Percentiles rank a stretch among this genome's conserved stretches.
phyloP scores from a whole-genome alignment of 176 grass and related monocot genomes.

The Triticum turgidum region DNA sequence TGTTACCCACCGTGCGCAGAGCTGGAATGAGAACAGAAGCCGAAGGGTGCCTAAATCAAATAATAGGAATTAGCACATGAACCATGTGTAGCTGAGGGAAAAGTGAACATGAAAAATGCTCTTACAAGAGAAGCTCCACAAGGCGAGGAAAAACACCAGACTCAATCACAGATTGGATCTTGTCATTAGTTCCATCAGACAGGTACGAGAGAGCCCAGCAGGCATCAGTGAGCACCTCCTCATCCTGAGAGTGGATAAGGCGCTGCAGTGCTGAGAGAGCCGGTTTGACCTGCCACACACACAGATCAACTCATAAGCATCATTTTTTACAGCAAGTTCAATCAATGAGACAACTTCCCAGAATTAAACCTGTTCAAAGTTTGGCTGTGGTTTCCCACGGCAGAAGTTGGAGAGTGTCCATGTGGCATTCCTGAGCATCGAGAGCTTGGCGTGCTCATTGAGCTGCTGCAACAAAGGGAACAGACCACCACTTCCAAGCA shows the following conservation, averaged over 20 bases:
- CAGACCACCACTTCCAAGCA: constrained; percentile 65
- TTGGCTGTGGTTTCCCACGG: constrained; percentile 83
- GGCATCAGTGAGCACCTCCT: constrained; percentile 95
- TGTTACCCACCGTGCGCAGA: constrained; percentile 88
- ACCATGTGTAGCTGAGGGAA: neutral
- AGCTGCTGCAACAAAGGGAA: constrained; percentile 75
- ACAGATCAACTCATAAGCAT: constrained; percentile 20
- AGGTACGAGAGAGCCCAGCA: constrained; percentile 95
- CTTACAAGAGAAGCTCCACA: constrained; percentile 90
- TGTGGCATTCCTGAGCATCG: constrained; percentile 93
- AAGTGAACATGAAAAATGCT: neutral
- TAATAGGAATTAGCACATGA: constrained; percentile 17
- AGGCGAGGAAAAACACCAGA: constrained; percentile 84
- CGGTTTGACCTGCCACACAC: constrained; percentile 60
- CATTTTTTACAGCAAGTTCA: neutral
- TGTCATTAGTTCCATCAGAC: constrained; percentile 95
- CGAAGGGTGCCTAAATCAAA: constrained; percentile 71
- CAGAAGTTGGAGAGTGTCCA: constrained; percentile 98
- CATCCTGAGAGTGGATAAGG: constrained; percentile 83
- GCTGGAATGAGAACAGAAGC: constrained; percentile 92
- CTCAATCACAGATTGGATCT: constrained; percentile 92
- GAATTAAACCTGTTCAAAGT: constrained; percentile 79
- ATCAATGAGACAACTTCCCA: neutral
- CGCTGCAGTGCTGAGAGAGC: constrained; percentile 81
- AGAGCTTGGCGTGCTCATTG: constrained; percentile 88